phyloP scores from a whole-genome alignment of 192 early-diverging fungal species.

The Coemansia umbellata region DNA sequence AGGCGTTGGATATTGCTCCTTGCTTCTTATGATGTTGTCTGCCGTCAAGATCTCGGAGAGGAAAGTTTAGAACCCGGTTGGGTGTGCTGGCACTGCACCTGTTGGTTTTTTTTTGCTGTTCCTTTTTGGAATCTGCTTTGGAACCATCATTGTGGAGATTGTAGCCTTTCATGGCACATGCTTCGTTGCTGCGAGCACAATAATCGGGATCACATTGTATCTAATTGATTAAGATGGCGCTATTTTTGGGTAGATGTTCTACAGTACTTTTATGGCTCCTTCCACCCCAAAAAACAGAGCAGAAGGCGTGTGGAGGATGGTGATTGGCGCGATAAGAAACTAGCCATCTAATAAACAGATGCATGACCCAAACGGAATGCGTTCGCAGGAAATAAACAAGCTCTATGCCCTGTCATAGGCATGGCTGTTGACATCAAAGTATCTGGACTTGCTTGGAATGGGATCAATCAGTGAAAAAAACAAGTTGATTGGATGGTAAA shows the following conservation, averaged over 20 bases:
- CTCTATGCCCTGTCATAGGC: too few species aligned
- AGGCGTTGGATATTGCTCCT: conserved; percentile 6
- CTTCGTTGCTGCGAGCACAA: conserved; percentile 42
- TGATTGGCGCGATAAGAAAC: conserved; percentile 39
- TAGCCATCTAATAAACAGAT: too few species aligned
- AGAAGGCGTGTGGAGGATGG: conserved; percentile 26
- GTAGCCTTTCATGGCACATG: conserved; percentile 36
- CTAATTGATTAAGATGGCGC: too few species aligned
- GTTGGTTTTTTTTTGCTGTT: not conserved
- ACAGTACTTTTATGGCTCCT: too few species aligned
- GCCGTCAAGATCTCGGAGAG: conserved; percentile 52
- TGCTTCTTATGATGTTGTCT: conserved; percentile 44
- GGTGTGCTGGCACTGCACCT: conserved; percentile 30
- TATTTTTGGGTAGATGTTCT: too few species aligned
- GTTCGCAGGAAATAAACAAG: too few species aligned
- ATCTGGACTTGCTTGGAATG: too few species aligned
- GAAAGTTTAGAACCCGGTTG: conserved; percentile 20
- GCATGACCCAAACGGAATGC: too few species aligned
- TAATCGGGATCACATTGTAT: conserved; percentile 30
- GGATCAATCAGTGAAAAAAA: too few species aligned
- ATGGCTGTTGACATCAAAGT: too few species aligned
- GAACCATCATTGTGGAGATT: not conserved
- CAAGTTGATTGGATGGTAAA: conserved; percentile 28
- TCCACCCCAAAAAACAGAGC: too few species aligned
- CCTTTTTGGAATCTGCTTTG: not conserved